These are phyloP conservation scores for Tricholomella constricta DNA, from an alignment of 768 basidiomycete genomes.

Conservation along the genomic window DNA sequence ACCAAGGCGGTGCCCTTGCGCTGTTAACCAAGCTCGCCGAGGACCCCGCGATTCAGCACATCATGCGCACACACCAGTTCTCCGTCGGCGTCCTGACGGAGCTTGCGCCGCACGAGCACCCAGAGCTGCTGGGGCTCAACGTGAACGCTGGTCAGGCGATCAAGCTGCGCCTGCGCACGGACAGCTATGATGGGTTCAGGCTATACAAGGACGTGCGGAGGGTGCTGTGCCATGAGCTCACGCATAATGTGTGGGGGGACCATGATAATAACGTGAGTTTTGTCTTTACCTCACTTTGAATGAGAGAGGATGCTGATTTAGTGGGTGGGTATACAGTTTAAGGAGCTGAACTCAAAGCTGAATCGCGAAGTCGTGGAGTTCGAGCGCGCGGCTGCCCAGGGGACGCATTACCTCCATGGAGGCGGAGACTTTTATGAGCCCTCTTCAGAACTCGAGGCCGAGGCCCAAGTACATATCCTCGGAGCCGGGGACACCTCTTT, in stretches of 20 bases:
- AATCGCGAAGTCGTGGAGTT: slow-evolving; percentile 74
- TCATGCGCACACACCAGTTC: slow-evolving; percentile 73
- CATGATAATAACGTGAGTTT: slow-evolving; percentile 71
- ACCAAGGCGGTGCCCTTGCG: slow-evolving; percentile 54
- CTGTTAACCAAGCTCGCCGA: slow-evolving; percentile 59
- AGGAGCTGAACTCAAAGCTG: slow-evolving; percentile 70
- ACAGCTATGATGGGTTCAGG: slow-evolving; percentile 73
- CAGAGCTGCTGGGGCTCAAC: slow-evolving; percentile 69
- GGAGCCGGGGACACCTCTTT: slow-evolving; percentile 41
- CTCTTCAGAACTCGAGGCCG: slow-evolving; percentile 56
- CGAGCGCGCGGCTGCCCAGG: slow-evolving; percentile 52
- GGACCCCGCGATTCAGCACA: slow-evolving; percentile 70
- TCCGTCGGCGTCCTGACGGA: slow-evolving; percentile 72
- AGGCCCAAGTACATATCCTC: slow-evolving; percentile 48
- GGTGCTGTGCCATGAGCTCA: slow-evolving; percentile 76
- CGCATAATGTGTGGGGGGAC: slow-evolving; percentile 74
- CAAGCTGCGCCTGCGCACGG: slow-evolving; percentile 68
- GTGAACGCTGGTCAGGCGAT: slow-evolving; percentile 62
- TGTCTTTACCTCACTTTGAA: neutral
- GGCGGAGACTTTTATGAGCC: slow-evolving; percentile 52
- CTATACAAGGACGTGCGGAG: slow-evolving; percentile 62
- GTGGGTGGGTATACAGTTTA: slow-evolving; percentile 52
- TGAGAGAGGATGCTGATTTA: neutral
- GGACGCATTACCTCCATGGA: slow-evolving; percentile 55
- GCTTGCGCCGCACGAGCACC: slow-evolving; percentile 77